Conservation (phyloP, 2,329 filamentous ascomycete genomes). For the Blastomyces silverae region DNA sequence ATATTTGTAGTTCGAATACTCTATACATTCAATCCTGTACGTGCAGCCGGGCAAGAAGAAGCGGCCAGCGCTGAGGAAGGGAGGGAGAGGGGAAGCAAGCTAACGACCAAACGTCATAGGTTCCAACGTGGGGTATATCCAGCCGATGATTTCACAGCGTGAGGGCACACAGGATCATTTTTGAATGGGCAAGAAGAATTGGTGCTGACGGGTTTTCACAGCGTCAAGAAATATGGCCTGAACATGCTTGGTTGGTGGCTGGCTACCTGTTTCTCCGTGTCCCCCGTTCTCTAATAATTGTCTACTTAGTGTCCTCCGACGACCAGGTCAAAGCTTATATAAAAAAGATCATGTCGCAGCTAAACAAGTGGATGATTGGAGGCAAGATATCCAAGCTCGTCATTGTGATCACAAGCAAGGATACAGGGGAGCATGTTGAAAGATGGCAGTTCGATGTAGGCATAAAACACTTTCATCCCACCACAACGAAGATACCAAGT, state of each 20-base stretch:
- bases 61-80: neutral
- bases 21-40: slow-evolving; percentile 91
- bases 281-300: neutral
- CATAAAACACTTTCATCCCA: slow-evolving; percentile 19
- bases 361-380: slow-evolving; percentile 95
- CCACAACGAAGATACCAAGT: neutral
- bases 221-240: slow-evolving; percentile 97
- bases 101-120: slow-evolving; percentile 39
- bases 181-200: neutral
- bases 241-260: slow-evolving; percentile 71
- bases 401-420: slow-evolving; percentile 93
- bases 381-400: slow-evolving; percentile 97
- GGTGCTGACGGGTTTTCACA: slow-evolving; percentile 21
- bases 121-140: slow-evolving; percentile 83
- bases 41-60: slow-evolving; percentile 27
- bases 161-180: slow-evolving; percentile 32
- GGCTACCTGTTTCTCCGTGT: neutral
- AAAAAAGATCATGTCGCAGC: slow-evolving; percentile 97
- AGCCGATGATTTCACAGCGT: slow-evolving; percentile 93
- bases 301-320: slow-evolving; percentile 67
- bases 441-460: slow-evolving; percentile 93
- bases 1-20: slow-evolving; percentile 70
- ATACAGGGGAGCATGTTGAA: slow-evolving; percentile 92
- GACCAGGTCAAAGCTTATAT: slow-evolving; percentile 99
- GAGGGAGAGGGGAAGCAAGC: neutral